A percentile compares a stretch with the other conserved stretches of the same genome.
phyloP scores from a whole-genome alignment of 2,329 filamentous ascomycete species.

The Stachybotrys elegans region DNA sequence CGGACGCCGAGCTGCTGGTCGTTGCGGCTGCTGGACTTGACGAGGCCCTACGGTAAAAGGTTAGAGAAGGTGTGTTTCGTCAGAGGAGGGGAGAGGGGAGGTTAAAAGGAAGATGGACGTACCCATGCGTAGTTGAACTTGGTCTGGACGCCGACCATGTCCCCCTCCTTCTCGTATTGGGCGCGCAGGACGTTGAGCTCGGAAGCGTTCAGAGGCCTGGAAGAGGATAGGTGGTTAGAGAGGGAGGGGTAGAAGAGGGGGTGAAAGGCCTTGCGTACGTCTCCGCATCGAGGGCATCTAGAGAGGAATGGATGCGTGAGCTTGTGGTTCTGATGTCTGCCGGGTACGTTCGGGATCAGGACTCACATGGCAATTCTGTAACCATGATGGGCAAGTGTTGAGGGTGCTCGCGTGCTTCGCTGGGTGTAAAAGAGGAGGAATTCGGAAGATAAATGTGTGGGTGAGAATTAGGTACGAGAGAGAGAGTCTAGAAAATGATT shows the following conservation, averaged over 20 bases:
- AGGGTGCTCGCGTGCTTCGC: too few species aligned
- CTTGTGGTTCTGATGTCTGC: conserved; percentile 9
- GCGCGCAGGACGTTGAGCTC: conserved; percentile 89
- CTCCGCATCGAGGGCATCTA: conserved; percentile 96
- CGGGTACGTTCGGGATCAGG: conserved; percentile 7
- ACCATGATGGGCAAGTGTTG: conserved; percentile 32
- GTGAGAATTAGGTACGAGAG: conserved; percentile 2
- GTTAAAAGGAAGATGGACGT: conserved; percentile 23
- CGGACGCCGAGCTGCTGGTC: conserved; percentile 95
- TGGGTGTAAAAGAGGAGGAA: conserved; percentile 1
- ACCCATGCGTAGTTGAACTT: conserved; percentile 99
- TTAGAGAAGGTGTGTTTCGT: conserved; percentile 7
- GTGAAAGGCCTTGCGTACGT: conserved; percentile 49
- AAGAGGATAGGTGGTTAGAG: conserved; percentile 8
- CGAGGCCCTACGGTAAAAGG: conserved; percentile 83
- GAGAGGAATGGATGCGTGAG: conserved; percentile 10
- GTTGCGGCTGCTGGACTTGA: conserved; percentile 78
- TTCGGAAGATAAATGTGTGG: conserved; percentile 6
- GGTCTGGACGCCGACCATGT: conserved; percentile 94
- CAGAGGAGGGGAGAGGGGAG: background rate
- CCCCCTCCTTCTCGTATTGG: conserved; percentile 96
- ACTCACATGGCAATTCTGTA: conserved; percentile 44
- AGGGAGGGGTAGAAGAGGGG: conserved; percentile 6
- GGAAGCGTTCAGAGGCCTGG: conserved; percentile 79
- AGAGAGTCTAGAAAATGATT: background rate